These are phyloP conservation scores for Eutrema salsugineum DNA, from an alignment of 441 rosid species.

Conservation along the genomic window DNA sequence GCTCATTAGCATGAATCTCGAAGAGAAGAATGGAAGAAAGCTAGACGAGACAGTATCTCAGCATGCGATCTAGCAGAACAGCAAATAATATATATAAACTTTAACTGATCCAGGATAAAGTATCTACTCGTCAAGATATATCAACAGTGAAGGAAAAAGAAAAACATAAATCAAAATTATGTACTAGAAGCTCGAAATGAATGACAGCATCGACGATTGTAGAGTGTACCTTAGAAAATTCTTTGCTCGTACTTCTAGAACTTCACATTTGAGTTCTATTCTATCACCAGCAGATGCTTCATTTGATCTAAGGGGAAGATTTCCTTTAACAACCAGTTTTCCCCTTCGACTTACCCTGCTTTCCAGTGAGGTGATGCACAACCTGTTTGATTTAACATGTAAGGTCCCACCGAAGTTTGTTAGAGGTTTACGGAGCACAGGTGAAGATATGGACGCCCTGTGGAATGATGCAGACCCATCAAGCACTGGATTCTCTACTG, in stretches of 20 bases:
- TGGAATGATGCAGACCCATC: conserved; percentile 97
- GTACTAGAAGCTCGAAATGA: neutral
- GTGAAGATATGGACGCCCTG: conserved; percentile 91
- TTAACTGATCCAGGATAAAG: neutral
- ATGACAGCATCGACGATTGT: neutral
- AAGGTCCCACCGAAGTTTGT: conserved; percentile 95
- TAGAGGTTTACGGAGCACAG: conserved; percentile 84
- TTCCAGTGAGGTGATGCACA: conserved; percentile 78
- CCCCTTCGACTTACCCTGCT: conserved; percentile 96
- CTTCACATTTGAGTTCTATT: conserved; percentile 97
- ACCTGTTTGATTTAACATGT: conserved; percentile 86
- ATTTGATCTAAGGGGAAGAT: conserved; percentile 81
- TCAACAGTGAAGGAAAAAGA: neutral
- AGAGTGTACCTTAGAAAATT: conserved; percentile 70
- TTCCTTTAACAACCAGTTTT: conserved; percentile 83
- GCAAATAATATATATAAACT: neutral
- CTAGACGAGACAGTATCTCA: neutral
- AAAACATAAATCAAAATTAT: neutral
- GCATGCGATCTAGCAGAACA: neutral
- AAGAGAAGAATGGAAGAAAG: conserved; percentile 2
- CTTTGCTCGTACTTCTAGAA: conserved; percentile 92
- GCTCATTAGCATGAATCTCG: conserved; percentile 6
- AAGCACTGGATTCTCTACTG: conserved; percentile 92
- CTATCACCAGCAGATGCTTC: conserved; percentile 76
- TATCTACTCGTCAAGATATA: neutral